Conservation (phyloP, 2,329 filamentous ascomycete species). For the Apiospora arundinis region DNA sequence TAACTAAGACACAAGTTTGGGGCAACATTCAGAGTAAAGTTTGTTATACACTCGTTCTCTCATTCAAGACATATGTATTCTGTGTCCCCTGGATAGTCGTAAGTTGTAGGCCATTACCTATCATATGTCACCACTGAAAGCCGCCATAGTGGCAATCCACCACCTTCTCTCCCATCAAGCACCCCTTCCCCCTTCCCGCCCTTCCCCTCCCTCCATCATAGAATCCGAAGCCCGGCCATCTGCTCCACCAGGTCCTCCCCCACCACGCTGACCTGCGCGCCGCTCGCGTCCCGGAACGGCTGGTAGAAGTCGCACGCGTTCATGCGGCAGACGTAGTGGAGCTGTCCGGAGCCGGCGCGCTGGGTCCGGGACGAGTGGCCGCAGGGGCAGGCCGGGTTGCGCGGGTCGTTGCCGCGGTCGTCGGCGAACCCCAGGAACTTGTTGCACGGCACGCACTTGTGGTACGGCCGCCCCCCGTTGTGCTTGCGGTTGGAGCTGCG, state of each 20-base stretch:
- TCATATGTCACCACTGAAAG: neutral
- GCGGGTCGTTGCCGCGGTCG: conserved; percentile 15
- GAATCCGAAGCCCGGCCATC: neutral
- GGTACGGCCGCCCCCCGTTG: neutral
- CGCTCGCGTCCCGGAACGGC: neutral
- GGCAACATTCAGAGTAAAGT: no score
- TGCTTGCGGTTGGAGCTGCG: neutral
- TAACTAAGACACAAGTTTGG: neutral
- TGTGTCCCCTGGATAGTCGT: neutral
- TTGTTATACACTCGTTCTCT: neutral
- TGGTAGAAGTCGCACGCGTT: neutral
- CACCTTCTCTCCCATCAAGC: neutral
- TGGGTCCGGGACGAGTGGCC: conserved; percentile 6
- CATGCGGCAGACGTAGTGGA: conserved; percentile 14
- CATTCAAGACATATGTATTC: neutral
- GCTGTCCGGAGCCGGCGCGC: neutral
- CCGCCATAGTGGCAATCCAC: neutral
- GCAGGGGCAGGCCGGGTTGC: conserved; percentile 16
- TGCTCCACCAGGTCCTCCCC: neutral
- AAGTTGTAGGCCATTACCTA: neutral
- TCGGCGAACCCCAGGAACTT: conserved; percentile 15
- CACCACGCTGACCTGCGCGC: neutral
- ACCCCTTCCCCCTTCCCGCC: neutral
- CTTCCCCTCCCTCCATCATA: neutral
- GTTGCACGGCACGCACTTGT: conserved; percentile 7